Base-by-base conservation (phyloP, 106 monocot species). In the Agapanthus africanus region DNA sequence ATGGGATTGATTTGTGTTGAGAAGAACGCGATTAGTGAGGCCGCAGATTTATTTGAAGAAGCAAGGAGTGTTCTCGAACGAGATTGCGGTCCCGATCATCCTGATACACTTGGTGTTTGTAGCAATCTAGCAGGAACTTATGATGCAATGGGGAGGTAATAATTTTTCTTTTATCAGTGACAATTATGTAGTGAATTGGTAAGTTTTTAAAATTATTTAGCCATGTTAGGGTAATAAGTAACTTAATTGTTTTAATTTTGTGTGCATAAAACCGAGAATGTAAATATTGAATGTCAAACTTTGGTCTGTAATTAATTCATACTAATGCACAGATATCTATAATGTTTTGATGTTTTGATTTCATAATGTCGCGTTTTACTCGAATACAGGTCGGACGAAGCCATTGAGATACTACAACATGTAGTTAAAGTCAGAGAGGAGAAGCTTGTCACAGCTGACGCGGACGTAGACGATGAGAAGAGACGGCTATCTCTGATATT, bases 131-230 rank as follows among this genome's bases (percentile, higher is more conserved):
- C 91, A 0, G 95, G 91, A 64, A 82, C 84, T 15, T 95, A 95
- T 68, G 95, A 95, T 79, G 95, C 95, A 33, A 82, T 91, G 83
- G 95, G 91, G 71, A 95, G 95, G 91, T 95, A 82, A 66, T 33
- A 23, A 11, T n/a, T 65, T 38, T 4, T 47, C 46, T 47, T 47
- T 47, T 47, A 15, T 15, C 19, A 15, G 13, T 47, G 13, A 47
- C 46, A n/a, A n/a, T n/a, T n/a, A n/a, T n/a, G n/a, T n/a, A n/a
- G n/a, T n/a, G n/a, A n/a, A n/a, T n/a, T n/a, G n/a, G n/a, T n/a
- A n/a, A n/a, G n/a, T n/a, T n/a, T n/a, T n/a, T n/a, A n/a, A n/a
- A n/a, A n/a, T n/a, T n/a, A n/a, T n/a, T n/a, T n/a, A n/a, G n/a
- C n/a, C n/a, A n/a, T n/a, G n/a, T n/a, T n/a, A n/a, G n/a, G n/a